Conservation (phyloP, 2,329 filamentous ascomycete genomes). For the Geoglossum cookeanum region DNA sequence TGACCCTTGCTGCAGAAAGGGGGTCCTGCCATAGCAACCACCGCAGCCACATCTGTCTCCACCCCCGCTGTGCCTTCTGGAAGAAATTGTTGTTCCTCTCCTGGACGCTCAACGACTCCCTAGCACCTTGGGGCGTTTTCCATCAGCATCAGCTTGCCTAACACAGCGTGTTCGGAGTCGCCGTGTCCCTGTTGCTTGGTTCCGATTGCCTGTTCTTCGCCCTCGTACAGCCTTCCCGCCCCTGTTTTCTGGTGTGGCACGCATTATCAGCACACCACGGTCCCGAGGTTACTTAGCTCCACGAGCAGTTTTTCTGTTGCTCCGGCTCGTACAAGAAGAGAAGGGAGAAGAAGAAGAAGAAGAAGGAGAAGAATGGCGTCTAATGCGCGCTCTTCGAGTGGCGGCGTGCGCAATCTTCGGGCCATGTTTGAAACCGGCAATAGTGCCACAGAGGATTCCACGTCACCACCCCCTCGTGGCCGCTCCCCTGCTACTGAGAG, state of each 20-base stretch:
- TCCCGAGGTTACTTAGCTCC: background rate
- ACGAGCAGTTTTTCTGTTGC: background rate
- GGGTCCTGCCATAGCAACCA: background rate
- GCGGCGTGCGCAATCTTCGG: conserved; percentile 4
- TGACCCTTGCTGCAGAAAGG: too few species aligned
- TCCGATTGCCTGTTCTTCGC: too few species aligned
- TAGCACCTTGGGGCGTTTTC: background rate
- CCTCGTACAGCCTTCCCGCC: background rate
- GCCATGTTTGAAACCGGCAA: conserved; percentile 3
- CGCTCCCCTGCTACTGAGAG: background rate
- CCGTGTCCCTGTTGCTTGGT: background rate
- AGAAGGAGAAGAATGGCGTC: background rate
- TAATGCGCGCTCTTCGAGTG: conserved; percentile 1
- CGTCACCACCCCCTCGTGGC: conserved; percentile 1
- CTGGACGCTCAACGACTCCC: background rate
- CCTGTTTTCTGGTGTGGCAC: background rate
- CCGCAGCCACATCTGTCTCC: background rate
- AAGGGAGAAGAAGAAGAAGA: too few species aligned
- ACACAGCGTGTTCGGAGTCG: background rate
- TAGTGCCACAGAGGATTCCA: background rate
- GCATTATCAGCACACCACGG: background rate
- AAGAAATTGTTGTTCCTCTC: background rate
- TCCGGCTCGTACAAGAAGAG: background rate
- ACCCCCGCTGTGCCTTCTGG: background rate
- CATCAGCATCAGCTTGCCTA: background rate